Evolutionary conservation across 2,329 filamentous ascomycete species (phyloP), one percentile per base, ranked within the genome.

Genomic region (Colletotrichum tanaceti): DNA sequence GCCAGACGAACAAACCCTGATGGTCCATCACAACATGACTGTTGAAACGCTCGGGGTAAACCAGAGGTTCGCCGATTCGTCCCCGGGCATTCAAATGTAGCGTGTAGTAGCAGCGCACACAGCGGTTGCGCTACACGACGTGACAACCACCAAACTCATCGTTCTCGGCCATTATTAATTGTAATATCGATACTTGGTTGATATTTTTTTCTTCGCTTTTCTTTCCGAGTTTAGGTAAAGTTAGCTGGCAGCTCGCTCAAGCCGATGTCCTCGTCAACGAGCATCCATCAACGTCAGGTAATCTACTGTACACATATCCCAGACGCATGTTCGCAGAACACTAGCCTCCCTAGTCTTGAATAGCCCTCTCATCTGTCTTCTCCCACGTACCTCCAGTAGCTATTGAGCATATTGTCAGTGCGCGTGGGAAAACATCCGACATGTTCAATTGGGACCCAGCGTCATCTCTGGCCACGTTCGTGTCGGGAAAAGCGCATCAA

Each of bases 11-110:
- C 7, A n/a, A 11, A 13, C 18, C 2, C 20, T 54, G 16, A 35
- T 38, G 38, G 20, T 44, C 20, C 47, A 44, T 24, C 16, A 13
- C 35, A 22, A n/a, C 50, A 35, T 24, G 28, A 32, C 18, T 2
- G 49, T 61, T 65, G 63, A 68, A 69, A 66, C 66, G 28, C 50
- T 13, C 28, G 1, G n/a, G 28, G 32, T 44, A 44, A 65, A 60
- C 60, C 50, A 60, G 55, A 50, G 50, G 55, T 24, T 69, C 43
- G 49, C 35, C 60, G 61, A 50, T 39, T 39, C 44, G 49, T 59
- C 44, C 7, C 16, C 63, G 7, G 32, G 7, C 9, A 38, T 38
- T 50, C 55, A 68, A 44, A 53, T 46, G 43, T 46, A 49, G 20
- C 18, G 58, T 13, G 6, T 28, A 22, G 16, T n/a, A n/a, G n/a